Percentiles rank a stretch among this genome's conserved stretches.
These are phyloP conservation scores for Shiraia sp. DNA, from an alignment of 2,329 filamentous ascomycete species.

Conservation along the genomic window DNA sequence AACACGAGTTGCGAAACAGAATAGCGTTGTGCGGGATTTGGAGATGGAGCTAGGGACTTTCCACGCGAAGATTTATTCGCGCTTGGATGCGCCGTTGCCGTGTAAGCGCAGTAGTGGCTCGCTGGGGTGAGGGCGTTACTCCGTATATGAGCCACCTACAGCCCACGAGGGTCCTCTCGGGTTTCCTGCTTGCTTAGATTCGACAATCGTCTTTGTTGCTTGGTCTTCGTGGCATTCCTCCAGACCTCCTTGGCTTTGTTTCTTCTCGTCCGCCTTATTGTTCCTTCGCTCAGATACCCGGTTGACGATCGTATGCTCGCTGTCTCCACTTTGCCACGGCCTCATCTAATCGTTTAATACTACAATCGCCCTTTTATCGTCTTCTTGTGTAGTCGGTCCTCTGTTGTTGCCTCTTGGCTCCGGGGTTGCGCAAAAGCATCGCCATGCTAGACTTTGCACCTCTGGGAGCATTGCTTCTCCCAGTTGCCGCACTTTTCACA, in stretches of 20 bases:
- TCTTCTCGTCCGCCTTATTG: too few species aligned
- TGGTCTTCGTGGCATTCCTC: too few species aligned
- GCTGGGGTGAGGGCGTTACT: too few species aligned
- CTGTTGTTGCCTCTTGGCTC: neutral
- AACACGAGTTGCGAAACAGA: too few species aligned
- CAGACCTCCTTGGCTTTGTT: too few species aligned
- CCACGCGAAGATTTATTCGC: neutral
- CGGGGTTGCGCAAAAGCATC: too few species aligned
- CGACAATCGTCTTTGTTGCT: too few species aligned
- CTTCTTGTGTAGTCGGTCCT: neutral
- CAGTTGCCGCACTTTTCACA: constrained; percentile 28
- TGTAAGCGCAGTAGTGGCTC: constrained; percentile 6
- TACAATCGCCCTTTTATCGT: neutral
- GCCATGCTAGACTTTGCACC: constrained; percentile 22
- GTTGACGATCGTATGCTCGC: too few species aligned
- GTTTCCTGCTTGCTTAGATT: too few species aligned
- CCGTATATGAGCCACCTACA: constrained; percentile 4
- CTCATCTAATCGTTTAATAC: constrained; percentile 2
- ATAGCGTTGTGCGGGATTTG: too few species aligned
- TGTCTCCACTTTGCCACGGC: too few species aligned
- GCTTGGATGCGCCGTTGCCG: constrained; percentile 5
- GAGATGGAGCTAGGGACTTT: neutral
- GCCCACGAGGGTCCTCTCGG: constrained; percentile 5
- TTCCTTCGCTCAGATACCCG: too few species aligned
- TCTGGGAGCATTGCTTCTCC: constrained; percentile 27